These are phyloP conservation scores for Decorospora gaudefroyi DNA, from an alignment of 2,329 filamentous ascomycete genomes.

Conservation along the genomic window DNA sequence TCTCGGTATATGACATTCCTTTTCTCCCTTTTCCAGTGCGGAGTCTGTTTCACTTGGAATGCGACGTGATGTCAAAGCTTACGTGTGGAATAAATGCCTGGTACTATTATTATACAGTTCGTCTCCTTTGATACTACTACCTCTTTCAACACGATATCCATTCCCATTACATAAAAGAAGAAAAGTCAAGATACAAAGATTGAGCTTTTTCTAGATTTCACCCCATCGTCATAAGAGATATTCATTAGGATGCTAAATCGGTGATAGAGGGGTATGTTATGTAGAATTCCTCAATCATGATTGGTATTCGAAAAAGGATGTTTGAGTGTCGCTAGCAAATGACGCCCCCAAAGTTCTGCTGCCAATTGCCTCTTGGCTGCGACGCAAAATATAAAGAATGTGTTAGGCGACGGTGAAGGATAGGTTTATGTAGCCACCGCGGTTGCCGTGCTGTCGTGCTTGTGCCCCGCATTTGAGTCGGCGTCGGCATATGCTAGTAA, in stretches of 20 bases:
- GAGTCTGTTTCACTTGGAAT: too few relatives aligned
- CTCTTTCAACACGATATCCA: neutral
- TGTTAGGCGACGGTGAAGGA: neutral
- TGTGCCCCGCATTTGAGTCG: constrained; percentile 12
- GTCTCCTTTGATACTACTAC: neutral
- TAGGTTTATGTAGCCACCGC: constrained; percentile 8
- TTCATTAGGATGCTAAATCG: too few relatives aligned
- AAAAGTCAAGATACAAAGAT: too few relatives aligned
- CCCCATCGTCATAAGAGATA: neutral
- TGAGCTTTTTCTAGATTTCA: neutral
- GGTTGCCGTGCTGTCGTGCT: constrained; percentile 12
- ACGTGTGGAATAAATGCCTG: neutral
- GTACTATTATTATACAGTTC: constrained; percentile 6
- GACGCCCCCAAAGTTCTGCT: neutral
- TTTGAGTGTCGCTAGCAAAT: neutral
- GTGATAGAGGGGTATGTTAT: constrained; percentile 13
- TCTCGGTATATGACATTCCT: too few relatives aligned
- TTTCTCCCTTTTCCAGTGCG: too few relatives aligned
- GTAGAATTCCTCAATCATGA: neutral
- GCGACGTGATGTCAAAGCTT: too few relatives aligned
- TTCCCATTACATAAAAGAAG: constrained; percentile 1
- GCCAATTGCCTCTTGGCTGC: neutral
- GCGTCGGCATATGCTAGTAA: constrained; percentile 42
- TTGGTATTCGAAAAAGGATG: neutral
- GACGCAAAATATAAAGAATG: neutral